A percentile compares a stretch with the other conserved stretches of the same genome.
phyloP scores from a whole-genome alignment of 345 rosid genomes.

The Raphanus raphanistrum region DNA sequence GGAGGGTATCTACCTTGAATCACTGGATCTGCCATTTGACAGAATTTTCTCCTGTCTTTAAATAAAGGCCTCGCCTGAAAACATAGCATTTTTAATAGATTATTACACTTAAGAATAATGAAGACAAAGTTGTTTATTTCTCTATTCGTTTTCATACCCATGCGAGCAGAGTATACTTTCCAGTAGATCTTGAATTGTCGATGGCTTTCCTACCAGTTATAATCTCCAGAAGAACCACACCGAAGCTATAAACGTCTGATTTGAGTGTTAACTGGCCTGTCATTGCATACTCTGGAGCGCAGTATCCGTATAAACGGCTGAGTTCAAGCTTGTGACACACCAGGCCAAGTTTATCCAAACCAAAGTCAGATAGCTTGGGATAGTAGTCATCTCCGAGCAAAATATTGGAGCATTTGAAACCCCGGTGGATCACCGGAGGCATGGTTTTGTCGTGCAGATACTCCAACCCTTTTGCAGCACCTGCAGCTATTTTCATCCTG shows the following conservation, averaged over 20 bases:
- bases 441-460: constrained; percentile 73
- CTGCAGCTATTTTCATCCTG: constrained; percentile 87
- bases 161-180: constrained; percentile 80
- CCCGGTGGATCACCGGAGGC: constrained; percentile 84
- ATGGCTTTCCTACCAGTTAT: constrained; percentile 87
- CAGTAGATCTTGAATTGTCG: constrained; percentile 58
- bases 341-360: constrained; percentile 88
- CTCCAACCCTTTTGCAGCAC: constrained; percentile 85
- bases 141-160: constrained; percentile 56
- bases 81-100: neutral
- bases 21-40: constrained; percentile 79
- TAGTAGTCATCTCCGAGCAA: constrained; percentile 67
- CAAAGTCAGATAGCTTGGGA: constrained; percentile 91
- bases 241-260: constrained; percentile 86
- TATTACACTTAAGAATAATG: no score
- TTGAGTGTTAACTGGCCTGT: constrained; percentile 85
- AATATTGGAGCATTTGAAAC: constrained; percentile 81
- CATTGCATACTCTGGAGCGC: constrained; percentile 90
- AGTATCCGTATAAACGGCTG: constrained; percentile 82
- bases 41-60: constrained; percentile 68
- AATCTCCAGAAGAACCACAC: constrained; percentile 87
- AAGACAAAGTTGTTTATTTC: neutral
- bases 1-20: constrained; percentile 79
- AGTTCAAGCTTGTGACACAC: constrained; percentile 70
- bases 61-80: constrained; percentile 82